Evolutionary conservation across 495 filamentous ascomycete genomes (phyloP), one percentile per base, ranked within the genome.

Genomic region (Penicillium atrosanguineum): DNA sequence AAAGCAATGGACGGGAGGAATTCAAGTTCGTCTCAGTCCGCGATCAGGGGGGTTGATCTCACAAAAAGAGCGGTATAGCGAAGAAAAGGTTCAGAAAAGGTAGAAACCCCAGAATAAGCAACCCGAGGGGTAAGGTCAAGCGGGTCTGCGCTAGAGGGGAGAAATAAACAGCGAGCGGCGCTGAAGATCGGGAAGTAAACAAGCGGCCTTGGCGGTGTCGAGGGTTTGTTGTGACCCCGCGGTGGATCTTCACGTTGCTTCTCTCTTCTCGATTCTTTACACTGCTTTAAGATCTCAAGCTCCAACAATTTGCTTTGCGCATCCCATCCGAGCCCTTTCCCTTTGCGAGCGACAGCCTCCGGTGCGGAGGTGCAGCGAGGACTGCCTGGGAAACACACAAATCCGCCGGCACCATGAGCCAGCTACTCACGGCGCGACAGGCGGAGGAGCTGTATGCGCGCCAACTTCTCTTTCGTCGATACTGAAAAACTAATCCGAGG

Each of bases 381-480:
- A 46, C 52, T 58, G 61, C 38, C 36, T 46, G 52, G 41, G 50
- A 55, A 34, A 59, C 49, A 60, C 59, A 68, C 52, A 64, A 50
- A 59, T 39, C 52, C 53, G 53, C 56, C 57, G 57, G 56, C 53
- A 65, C 44, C 53, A 93, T 92, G 89, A 84, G 82, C 74, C 82
- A 86, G 62, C 76, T 92, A 70, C 78, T 94, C 69, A 91, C 89
- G 42, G 72, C 74, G 48, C 83, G 89, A 59, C 90, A 95, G 79
- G 88, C 90, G 56, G 90, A 95, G 56, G 90, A 95, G 83, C 87
- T 93, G 90, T 93, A 81, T 68, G 84, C 77, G 46, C 55, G 60
- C 23, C 26, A 23, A 37, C 49, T 16, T 36, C 31, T 37, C 14
- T 21, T 39, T 38, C 50, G 26, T 43, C 36, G 26, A 37, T 3